Evolutionary conservation across 1,284 basidiomycete genomes (phyloP), one percentile per base, ranked within the genome.

Genomic region (Anthracocystis setariae): DNA sequence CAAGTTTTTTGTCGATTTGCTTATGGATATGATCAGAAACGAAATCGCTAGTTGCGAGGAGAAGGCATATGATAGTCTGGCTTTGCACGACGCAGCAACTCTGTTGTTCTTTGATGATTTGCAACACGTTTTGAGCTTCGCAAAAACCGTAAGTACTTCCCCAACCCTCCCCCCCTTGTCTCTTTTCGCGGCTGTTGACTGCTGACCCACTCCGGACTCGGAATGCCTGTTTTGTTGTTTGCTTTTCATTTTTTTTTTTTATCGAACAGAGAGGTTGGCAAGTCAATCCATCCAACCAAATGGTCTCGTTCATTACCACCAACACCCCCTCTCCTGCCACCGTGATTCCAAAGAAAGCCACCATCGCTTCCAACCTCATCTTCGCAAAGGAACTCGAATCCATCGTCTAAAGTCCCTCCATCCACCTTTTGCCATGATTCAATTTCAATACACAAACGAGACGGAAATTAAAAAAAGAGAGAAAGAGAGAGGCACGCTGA

Each of bases 31-130:
- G 4, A 94, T 95, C 74, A 86, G 92, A 74, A 92, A 92, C 81
- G 93, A 95, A 84, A 95, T 95, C 76, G 93, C 93, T 13, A 92
- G 90, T 76, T 95, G 93, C 77, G 92, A 94, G 80, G 93, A 95
- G 83, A 87, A 89, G 48, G 93, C 93, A 7, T 95, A 95, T 74
- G 90, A 92, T 75, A 91, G 89, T 68, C 84, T 95, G 50, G 93
- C 93, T 1, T 82, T 95, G 54, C 90, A 91, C 79, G 93, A 95
- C 76, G 93, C 92, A 0, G 89, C 90, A 1, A 93, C 92, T 2
- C 85, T 95, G 47, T 85, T 95, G 58, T 95, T 95, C 87, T 94
- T 95, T 85, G 88, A 89, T 33, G 89, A 86, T 52, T 88, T 90
- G 68, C 88, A 88, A 5, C 92, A 94, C 56, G 85, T 95, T 8